Conservation (phyloP, 306 rosid genomes). For the Prunus armeniaca region DNA sequence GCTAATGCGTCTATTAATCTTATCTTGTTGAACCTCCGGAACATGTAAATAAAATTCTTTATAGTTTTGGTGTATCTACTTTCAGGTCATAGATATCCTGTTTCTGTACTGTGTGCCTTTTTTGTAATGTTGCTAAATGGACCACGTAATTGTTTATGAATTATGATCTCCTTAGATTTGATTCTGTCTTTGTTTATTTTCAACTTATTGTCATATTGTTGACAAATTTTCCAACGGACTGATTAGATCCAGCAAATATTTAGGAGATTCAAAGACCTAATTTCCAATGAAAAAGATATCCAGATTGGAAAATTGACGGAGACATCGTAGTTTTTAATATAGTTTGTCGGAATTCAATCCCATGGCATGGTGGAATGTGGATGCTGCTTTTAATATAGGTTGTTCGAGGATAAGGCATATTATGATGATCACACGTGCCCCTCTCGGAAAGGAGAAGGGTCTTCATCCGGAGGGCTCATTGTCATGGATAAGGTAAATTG, state of each 20-base stretch:
- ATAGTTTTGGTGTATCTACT: background rate
- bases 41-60: constrained; percentile 33
- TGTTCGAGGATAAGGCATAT: background rate
- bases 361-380: background rate
- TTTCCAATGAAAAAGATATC: background rate
- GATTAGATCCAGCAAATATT: background rate
- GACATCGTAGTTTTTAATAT: background rate
- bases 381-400: background rate
- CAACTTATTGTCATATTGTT: background rate
- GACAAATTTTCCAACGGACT: background rate
- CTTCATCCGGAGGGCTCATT: background rate
- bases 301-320: background rate
- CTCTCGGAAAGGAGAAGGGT: background rate
- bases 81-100: background rate
- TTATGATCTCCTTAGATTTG: background rate
- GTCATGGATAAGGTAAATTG: background rate
- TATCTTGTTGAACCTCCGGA: constrained; percentile 17
- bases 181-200: background rate
- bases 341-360: background rate
- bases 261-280: background rate
- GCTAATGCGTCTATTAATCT: constrained; percentile 10
- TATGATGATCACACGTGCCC: background rate
- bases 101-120: background rate
- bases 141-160: background rate
- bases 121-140: background rate